Conservation (phyloP, 768 basidiomycete genomes). For the Hysterangium stoloniferum region DNA sequence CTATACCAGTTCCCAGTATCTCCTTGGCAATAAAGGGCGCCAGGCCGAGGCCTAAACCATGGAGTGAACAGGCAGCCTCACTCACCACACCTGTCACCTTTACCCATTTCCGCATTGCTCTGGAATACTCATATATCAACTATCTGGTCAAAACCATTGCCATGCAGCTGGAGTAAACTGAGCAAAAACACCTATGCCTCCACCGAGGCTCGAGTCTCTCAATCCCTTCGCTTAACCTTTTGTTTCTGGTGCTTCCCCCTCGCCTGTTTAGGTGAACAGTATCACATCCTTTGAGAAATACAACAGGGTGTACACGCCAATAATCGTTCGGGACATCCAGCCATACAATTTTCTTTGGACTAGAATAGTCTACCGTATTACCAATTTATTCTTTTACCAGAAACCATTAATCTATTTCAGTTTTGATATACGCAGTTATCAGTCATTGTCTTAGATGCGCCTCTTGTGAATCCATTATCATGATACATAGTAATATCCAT, state of each 20-base stretch:
- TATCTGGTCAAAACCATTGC: constrained; percentile 13
- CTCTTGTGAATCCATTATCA: too few relatives aligned
- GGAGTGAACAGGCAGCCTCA: constrained; percentile 3
- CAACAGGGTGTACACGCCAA: constrained; percentile 29
- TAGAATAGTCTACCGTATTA: too few relatives aligned
- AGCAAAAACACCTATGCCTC: neutral
- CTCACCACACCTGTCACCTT: constrained; percentile 43
- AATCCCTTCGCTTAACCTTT: constrained; percentile 84
- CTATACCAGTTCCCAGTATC: constrained; percentile 80
- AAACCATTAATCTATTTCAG: too few relatives aligned
- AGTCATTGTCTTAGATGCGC: too few relatives aligned
- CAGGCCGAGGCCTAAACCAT: constrained; percentile 18
- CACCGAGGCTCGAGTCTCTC: constrained; percentile 29
- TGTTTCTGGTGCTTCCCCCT: constrained; percentile 48
- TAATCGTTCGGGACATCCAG: constrained; percentile 45
- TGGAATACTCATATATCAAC: constrained; percentile 45
- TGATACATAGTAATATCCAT: too few relatives aligned
- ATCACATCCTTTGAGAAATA: constrained; percentile 27
- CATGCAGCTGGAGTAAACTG: constrained; percentile 13
- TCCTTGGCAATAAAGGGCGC: constrained; percentile 97
- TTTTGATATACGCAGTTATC: too few relatives aligned
- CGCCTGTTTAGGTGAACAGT: constrained; percentile 1
- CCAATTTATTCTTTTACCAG: too few relatives aligned
- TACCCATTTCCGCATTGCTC: constrained; percentile 58
- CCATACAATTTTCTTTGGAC: too few relatives aligned